These are phyloP conservation scores for Tylopilus orsonianus DNA, from an alignment of 1,284 basidiomycete genomes.

Conservation along the genomic window DNA sequence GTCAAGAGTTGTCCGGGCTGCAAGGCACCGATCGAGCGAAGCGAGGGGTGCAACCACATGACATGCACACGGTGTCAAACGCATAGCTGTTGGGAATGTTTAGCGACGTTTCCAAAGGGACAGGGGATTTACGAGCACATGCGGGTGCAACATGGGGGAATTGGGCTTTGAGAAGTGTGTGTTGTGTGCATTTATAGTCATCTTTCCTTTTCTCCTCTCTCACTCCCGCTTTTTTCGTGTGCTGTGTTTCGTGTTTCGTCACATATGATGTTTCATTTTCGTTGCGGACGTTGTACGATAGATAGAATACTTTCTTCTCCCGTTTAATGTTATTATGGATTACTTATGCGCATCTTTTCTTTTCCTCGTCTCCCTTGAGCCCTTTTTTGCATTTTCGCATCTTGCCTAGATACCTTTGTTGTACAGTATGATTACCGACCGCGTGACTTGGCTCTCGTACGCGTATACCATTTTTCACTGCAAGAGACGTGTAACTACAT, in stretches of 20 bases:
- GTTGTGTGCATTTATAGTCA: too few relatives aligned
- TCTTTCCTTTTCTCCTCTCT: too few relatives aligned
- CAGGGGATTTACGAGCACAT: constrained; percentile 62
- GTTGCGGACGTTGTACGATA: not conserved
- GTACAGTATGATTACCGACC: too few relatives aligned
- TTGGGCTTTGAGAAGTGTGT: constrained; percentile 45
- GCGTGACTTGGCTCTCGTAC: too few relatives aligned
- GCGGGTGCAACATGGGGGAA: constrained; percentile 49
- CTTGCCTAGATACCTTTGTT: not conserved
- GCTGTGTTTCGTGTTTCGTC: too few relatives aligned
- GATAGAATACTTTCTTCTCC: too few relatives aligned
- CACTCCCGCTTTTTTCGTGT: too few relatives aligned
- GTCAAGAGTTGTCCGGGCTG: constrained; percentile 73
- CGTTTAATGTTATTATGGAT: too few relatives aligned
- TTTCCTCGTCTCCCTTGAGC: not conserved
- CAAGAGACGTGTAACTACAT: too few relatives aligned
- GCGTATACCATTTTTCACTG: too few relatives aligned
- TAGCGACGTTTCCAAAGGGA: constrained; percentile 60
- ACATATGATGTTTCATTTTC: too few relatives aligned
- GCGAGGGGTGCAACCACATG: constrained; percentile 76
- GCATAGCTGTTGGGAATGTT: constrained; percentile 76
- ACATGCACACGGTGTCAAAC: constrained; percentile 66
- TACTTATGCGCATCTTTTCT: not conserved
- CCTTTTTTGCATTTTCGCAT: not conserved
- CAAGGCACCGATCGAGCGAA: constrained; percentile 62